Base-by-base conservation (phyloP, 495 filamentous ascomycete genomes). In the Aspergillus mulundensis region DNA sequence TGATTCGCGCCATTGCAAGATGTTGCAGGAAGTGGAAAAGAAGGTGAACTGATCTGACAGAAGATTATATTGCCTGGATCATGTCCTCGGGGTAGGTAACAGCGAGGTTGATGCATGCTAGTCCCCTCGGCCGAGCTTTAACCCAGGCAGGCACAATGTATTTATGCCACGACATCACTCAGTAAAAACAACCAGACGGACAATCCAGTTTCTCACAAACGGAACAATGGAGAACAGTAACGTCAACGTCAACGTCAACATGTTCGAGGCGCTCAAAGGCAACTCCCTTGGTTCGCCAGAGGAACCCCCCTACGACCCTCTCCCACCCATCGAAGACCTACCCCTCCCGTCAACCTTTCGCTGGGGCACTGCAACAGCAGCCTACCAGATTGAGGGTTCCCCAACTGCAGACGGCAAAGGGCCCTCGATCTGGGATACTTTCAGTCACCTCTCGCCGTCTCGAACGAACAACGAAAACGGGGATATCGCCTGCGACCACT, bases 311-410 rank as follows among this genome's bases (percentile, higher is more conserved):
- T 46, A 21, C 20, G 18, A 23, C 19, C 16, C 6, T 8, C 25
- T 28, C 25, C 25, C 25, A 28, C 8, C 39, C n/a, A 14, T 52
- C 34, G 36, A 52, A 16, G 36, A 52, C 2, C 50, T 52, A 16
- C 50, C 73, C 62, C 74, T 88, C 50, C 83, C 81, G 41, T 77
- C 78, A 53, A 84, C 87, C 67, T 89, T 89, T 67, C 68, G 84
- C 61, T 89, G 87, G 87, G 87, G 86, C 53, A 87, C 85, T 65
- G 84, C 87, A 58, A 90, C 86, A 45, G 86, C 87, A 59, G 85
- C 85, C 56, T 87, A 87, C 73, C 87, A 90, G 67, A 83, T 89
- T 53, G 86, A 89, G 72, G 87, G 86, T 21, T 82, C 83, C 15
- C 70, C 74, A 34, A 66, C 78, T 34, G 74, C 76, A 53, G 85